Evolutionary conservation across 768 basidiomycete genomes (phyloP).

Genomic region (Daedaleopsis nitida): DNA sequence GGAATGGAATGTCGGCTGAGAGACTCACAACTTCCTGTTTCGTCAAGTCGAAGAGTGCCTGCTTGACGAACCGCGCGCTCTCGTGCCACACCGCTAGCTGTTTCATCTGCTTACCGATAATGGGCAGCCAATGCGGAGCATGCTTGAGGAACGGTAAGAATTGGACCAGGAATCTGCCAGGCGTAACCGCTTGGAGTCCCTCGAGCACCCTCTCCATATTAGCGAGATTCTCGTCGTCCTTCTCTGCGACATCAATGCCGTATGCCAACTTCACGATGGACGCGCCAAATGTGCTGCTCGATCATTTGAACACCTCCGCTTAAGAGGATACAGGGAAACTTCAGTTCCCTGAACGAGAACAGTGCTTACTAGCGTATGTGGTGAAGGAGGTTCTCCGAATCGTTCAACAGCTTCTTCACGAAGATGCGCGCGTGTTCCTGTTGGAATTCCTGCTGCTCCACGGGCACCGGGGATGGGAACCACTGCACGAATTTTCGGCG

Average conservation of each 20-base stretch:
- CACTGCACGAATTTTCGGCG: slow-evolving; percentile 20
- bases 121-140: slow-evolving; percentile 12
- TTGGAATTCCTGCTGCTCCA: not conserved
- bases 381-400: slow-evolving; percentile 7
- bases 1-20: not conserved
- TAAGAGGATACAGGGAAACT: too few species aligned
- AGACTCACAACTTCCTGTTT: not conserved
- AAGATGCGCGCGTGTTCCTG: not conserved
- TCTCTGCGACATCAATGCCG: slow-evolving; percentile 18
- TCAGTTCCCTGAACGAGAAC: too few species aligned
- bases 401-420: slow-evolving; percentile 9
- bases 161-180: slow-evolving; percentile 2
- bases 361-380: slow-evolving; percentile 21
- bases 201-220: slow-evolving; percentile 12
- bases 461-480: slow-evolving; percentile 5
- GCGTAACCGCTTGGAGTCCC: slow-evolving; percentile 1
- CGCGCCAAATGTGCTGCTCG: slow-evolving; percentile 13
- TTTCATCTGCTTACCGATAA: not conserved
- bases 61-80: not conserved
- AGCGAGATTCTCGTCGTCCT: slow-evolving; percentile 18
- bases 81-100: not conserved
- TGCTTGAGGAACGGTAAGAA: not conserved
- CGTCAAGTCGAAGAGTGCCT: not conserved
- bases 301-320: not conserved
- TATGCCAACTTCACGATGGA: slow-evolving; percentile 21